Evolutionary conservation across 257 asterid genomes (phyloP).

Genomic region (Lavandula angustifolia): DNA sequence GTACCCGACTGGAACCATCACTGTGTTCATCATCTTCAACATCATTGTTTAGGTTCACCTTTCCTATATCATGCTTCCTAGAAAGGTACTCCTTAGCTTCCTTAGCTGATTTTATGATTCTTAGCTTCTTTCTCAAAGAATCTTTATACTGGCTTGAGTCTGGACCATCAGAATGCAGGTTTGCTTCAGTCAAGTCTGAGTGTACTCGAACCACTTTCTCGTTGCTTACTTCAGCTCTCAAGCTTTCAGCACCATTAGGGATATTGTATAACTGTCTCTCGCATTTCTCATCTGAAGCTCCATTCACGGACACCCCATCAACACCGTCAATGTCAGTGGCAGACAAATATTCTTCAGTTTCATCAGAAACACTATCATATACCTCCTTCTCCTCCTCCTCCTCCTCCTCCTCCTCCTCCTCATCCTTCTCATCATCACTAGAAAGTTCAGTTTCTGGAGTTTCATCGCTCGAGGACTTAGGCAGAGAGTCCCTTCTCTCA

Average conservation of each 20-base stretch:
- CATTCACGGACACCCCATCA: slow-evolving; percentile 30
- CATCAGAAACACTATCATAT: slow-evolving; percentile 32
- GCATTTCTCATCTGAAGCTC: slow-evolving; percentile 32
- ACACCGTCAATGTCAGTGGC: slow-evolving; percentile 28
- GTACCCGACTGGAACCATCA: slow-evolving; percentile 27
- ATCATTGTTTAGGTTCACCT: slow-evolving; percentile 40
- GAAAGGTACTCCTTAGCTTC: slow-evolving; percentile 88
- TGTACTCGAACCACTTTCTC: slow-evolving; percentile 29
- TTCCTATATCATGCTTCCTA: slow-evolving; percentile 41
- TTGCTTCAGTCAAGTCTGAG: slow-evolving; percentile 32
- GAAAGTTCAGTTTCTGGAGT: slow-evolving; percentile 35
- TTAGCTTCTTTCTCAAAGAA: slow-evolving; percentile 43
- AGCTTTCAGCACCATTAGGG: slow-evolving; percentile 36
- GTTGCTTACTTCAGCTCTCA: slow-evolving; percentile 26
- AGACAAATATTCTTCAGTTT: slow-evolving; percentile 32
- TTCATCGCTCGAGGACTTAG: slow-evolving; percentile 29
- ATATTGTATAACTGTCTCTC: slow-evolving; percentile 25
- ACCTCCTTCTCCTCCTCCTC: slow-evolving; percentile 18
- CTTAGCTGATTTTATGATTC: slow-evolving; percentile 68
- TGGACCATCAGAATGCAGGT: slow-evolving; percentile 34
- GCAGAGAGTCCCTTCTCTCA: slow-evolving; percentile 47
- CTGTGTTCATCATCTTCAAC: slow-evolving; percentile 29
- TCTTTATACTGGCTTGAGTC: slow-evolving; percentile 27
- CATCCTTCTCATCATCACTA: background rate
- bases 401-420: slow-evolving; percentile 14